Conservation (phyloP, 2,329 filamentous ascomycete genomes). For the Neurospora crassa region DNA sequence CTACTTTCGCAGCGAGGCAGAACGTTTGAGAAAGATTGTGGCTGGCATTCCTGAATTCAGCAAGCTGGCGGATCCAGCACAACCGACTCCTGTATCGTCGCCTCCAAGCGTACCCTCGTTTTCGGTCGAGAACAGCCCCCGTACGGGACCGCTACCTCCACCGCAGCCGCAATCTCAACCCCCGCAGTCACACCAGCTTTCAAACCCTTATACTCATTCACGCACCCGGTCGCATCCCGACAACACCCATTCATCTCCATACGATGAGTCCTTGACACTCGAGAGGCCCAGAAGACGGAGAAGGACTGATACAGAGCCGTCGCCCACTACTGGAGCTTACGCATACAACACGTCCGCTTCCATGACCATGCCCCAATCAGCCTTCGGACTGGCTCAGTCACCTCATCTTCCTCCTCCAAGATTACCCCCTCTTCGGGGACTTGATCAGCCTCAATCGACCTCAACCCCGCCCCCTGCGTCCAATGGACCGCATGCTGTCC, state of each 20-base stretch:
- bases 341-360: conserved; percentile 31
- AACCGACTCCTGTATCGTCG: conserved; percentile 38
- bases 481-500: neutral
- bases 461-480: neutral
- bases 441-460: neutral
- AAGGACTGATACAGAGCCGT: conserved; percentile 36
- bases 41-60: conserved; percentile 47
- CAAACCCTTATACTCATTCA: conserved; percentile 19
- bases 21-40: conserved; percentile 60
- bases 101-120: conserved; percentile 4
- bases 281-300: conserved; percentile 38
- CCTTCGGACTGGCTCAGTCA: conserved; percentile 27
- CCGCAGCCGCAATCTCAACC: conserved; percentile 4
- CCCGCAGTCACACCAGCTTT: conserved; percentile 18
- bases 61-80: conserved; percentile 40
- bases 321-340: neutral
- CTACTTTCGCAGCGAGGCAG: conserved; percentile 64
- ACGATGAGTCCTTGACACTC: conserved; percentile 30
- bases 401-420: conserved; percentile 20
- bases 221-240: conserved; percentile 17
- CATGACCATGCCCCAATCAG: conserved; percentile 24
- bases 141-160: neutral
- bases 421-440: neutral
- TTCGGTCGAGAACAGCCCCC: neutral
- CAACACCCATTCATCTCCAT: conserved; percentile 14